A percentile compares a stretch with the other conserved stretches of the same genome.
Conservation (phyloP, 352 stramenopile species). For the Hyaloperonospora brassicae region DNA sequence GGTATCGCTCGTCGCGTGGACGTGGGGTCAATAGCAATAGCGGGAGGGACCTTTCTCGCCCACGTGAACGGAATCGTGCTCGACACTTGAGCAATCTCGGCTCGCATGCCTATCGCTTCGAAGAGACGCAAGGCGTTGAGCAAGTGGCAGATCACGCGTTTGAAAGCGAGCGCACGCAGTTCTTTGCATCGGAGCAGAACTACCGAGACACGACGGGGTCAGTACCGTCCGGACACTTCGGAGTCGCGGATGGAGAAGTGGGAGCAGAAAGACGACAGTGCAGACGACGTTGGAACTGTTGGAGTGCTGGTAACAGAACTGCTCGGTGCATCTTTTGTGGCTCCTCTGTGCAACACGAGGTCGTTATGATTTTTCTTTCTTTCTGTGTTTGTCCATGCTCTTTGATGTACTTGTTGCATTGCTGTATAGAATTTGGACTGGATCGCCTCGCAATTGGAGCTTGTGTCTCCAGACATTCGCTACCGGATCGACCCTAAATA, state of each 20-base stretch:
- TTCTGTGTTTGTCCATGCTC: too few species aligned
- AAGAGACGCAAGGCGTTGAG: constrained; percentile 28
- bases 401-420: too few species aligned
- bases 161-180: constrained; percentile 26
- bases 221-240: constrained; percentile 40
- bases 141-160: constrained; percentile 5
- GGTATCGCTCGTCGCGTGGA: constrained; percentile 50
- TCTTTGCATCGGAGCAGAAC: constrained; percentile 53
- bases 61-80: constrained; percentile 13
- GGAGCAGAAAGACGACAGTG: constrained; percentile 45
- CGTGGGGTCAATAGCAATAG: constrained; percentile 35
- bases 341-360: too few species aligned
- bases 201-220: constrained; percentile 33
- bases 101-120: constrained; percentile 70
- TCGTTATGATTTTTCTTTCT: too few species aligned
- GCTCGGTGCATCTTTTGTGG: too few species aligned
- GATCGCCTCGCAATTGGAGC: too few species aligned
- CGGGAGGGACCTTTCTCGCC: constrained; percentile 6
- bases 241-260: constrained; percentile 56
- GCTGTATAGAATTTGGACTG: too few species aligned
- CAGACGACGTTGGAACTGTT: constrained; percentile 8
- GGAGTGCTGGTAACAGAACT: too few species aligned
- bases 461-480: too few species aligned
- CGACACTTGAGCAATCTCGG: constrained; percentile 33
- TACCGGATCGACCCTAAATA: too few species aligned